Percentiles rank a stretch among this genome's conserved stretches.
Conservation (phyloP, 306 rosid genomes). For the Carpinus fangiana region DNA sequence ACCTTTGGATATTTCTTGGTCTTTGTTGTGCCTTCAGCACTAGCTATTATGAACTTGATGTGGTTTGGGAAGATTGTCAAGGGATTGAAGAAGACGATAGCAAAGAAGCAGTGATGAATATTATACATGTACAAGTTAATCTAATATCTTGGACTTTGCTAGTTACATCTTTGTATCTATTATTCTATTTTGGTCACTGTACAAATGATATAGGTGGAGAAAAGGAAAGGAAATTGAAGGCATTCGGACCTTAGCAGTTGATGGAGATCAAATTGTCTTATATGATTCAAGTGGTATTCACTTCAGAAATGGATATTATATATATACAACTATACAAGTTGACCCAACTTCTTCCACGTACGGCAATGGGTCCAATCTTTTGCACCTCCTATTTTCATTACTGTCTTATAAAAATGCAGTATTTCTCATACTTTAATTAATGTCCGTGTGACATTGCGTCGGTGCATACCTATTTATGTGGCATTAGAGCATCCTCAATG, state of each 20-base stretch:
- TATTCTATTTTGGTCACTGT: constrained; percentile 23
- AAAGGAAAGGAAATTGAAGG: constrained; percentile 7
- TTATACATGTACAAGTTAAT: constrained; percentile 17
- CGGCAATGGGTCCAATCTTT: not conserved
- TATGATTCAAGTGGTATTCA: not conserved
- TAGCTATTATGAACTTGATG: constrained; percentile 79
- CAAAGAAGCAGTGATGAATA: constrained; percentile 72
- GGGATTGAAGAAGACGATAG: constrained; percentile 84
- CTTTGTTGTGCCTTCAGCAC: constrained; percentile 59
- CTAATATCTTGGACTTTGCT: constrained; percentile 1
- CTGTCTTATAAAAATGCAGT: too few relatives aligned
- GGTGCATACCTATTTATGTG: too few relatives aligned
- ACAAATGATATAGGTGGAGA: constrained; percentile 27
- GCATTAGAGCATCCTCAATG: too few relatives aligned
- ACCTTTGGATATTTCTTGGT: constrained; percentile 57
- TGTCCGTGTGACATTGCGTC: too few relatives aligned
- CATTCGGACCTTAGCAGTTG: not conserved
- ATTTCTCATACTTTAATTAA: too few relatives aligned
- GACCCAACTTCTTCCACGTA: not conserved
- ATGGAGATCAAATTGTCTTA: not conserved
- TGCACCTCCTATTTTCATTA: not conserved
- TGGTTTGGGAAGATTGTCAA: constrained; percentile 84
- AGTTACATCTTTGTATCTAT: constrained; percentile 6
- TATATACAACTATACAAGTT: not conserved
- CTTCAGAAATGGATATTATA: not conserved